Conservation (phyloP, 2,329 filamentous ascomycete genomes). For the Trichoderma arundinaceum region DNA sequence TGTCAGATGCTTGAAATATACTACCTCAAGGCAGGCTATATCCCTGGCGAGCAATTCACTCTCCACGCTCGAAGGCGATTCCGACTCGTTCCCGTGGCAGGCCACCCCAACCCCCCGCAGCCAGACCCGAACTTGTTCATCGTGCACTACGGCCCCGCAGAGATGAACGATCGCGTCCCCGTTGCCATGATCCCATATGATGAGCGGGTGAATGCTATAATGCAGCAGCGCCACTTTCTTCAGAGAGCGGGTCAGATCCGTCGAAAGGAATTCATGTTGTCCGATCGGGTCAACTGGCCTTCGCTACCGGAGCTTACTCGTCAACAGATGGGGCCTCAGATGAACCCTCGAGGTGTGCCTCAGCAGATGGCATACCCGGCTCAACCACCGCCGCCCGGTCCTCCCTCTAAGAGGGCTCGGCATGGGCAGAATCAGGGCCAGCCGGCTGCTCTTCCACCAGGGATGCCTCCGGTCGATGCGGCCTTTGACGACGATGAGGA, state of each 20-base stretch:
- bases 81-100: constrained; percentile 76
- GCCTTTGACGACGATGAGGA: constrained; percentile 87
- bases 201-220: constrained; percentile 63
- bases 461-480: constrained; percentile 49
- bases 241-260: constrained; percentile 79
- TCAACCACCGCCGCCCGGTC: constrained; percentile 53
- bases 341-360: constrained; percentile 56
- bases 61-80: constrained; percentile 84
- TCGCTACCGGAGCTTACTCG: constrained; percentile 66
- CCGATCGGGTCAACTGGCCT: constrained; percentile 89
- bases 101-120: constrained; percentile 70
- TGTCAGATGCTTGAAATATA: constrained; percentile 84
- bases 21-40: constrained; percentile 80
- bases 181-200: constrained; percentile 69
- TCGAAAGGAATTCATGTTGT: constrained; percentile 93
- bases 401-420: constrained; percentile 61
- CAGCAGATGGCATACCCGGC: constrained; percentile 68
- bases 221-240: constrained; percentile 68
- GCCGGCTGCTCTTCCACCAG: constrained; percentile 38
- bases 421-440: constrained; percentile 52
- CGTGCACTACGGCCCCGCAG: constrained; percentile 83
- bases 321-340: constrained; percentile 58
- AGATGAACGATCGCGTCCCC: constrained; percentile 75
- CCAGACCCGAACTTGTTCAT: constrained; percentile 87
- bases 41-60: constrained; percentile 74